A percentile compares a stretch with the other conserved stretches of the same genome.
Conservation (phyloP, 1,284 basidiomycete species). For the Retiboletus flavoniger region DNA sequence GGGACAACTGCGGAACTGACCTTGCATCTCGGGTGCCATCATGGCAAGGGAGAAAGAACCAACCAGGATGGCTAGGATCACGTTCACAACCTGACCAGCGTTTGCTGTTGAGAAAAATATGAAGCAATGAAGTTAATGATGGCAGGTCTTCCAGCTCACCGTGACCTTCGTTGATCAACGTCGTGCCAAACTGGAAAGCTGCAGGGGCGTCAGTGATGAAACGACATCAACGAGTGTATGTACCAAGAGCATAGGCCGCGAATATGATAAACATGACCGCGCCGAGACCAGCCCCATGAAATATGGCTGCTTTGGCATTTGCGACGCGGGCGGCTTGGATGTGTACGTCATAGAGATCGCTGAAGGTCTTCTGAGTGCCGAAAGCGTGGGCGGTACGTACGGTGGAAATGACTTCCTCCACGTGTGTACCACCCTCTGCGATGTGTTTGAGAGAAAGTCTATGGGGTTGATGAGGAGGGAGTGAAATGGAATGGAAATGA, state of each 20-base stretch:
- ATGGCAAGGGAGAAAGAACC: conserved; percentile 85
- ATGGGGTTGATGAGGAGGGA: not conserved
- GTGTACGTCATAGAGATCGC: conserved; percentile 67
- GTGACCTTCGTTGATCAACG: conserved; percentile 66
- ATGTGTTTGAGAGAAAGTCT: conserved; percentile 70
- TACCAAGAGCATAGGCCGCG: conserved; percentile 63
- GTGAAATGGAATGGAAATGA: not conserved
- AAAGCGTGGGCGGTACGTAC: conserved; percentile 92
- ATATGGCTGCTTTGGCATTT: conserved; percentile 67
- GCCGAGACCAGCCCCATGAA: conserved; percentile 68
- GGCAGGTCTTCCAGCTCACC: conserved; percentile 36
- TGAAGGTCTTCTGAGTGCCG: conserved; percentile 72
- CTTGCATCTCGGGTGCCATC: conserved; percentile 81
- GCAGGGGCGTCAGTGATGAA: not conserved
- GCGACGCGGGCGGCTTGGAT: conserved; percentile 55
- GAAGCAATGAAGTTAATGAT: not conserved
- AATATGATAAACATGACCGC: conserved; percentile 85
- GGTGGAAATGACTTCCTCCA: conserved; percentile 93
- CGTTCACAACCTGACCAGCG: conserved; percentile 75
- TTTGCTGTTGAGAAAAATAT: conserved; percentile 40
- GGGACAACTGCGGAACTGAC: conserved; percentile 35
- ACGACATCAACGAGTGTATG: conserved; percentile 16
- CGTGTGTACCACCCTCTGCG: conserved; percentile 81
- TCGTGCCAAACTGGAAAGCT: conserved; percentile 81
- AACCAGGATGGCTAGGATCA: conserved; percentile 82